phyloP scores from a whole-genome alignment of 2,329 filamentous ascomycete genomes.

The Boeremia lycopersici region DNA sequence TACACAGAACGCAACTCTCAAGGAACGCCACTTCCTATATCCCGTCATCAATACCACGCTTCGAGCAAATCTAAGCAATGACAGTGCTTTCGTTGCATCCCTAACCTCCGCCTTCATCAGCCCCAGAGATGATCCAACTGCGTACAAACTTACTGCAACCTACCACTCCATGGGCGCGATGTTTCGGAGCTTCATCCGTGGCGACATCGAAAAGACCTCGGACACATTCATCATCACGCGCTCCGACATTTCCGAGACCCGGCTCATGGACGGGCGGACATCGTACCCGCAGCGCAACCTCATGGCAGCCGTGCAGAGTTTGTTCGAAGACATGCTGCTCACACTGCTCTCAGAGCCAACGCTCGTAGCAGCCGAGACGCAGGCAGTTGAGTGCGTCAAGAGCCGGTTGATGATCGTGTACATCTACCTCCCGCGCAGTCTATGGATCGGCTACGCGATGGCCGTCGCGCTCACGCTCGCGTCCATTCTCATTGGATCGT shows the following conservation, averaged over 20 bases:
- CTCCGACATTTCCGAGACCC: constrained; percentile 44
- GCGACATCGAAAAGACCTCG: constrained; percentile 33
- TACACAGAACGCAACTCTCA: constrained; percentile 29
- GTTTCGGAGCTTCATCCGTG: constrained; percentile 44
- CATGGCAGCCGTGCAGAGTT: constrained; percentile 33
- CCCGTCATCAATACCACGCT: constrained; percentile 41
- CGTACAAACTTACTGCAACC: constrained; percentile 41
- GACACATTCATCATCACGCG: constrained; percentile 36
- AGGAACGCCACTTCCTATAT: constrained; percentile 35
- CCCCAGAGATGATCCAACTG: constrained; percentile 25
- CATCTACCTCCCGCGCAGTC: constrained; percentile 36
- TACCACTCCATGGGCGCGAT: constrained; percentile 44
- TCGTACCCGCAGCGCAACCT: constrained; percentile 39
- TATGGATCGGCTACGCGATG: constrained; percentile 48
- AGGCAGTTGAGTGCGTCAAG: constrained; percentile 36
- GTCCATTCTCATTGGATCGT: constrained; percentile 40
- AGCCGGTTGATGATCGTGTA: constrained; percentile 35
- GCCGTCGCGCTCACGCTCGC: constrained; percentile 37
- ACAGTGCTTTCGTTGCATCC: constrained; percentile 19
- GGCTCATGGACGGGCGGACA: constrained; percentile 35
- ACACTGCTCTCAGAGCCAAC: constrained; percentile 43
- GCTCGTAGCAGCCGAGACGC: constrained; percentile 32
- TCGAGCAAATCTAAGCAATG: constrained; percentile 15
- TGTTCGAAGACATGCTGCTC: constrained; percentile 48
- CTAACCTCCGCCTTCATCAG: constrained; percentile 32